phyloP scores from a whole-genome alignment of 1,139 yeast genomes.

The Magnusiomyces ingens region DNA sequence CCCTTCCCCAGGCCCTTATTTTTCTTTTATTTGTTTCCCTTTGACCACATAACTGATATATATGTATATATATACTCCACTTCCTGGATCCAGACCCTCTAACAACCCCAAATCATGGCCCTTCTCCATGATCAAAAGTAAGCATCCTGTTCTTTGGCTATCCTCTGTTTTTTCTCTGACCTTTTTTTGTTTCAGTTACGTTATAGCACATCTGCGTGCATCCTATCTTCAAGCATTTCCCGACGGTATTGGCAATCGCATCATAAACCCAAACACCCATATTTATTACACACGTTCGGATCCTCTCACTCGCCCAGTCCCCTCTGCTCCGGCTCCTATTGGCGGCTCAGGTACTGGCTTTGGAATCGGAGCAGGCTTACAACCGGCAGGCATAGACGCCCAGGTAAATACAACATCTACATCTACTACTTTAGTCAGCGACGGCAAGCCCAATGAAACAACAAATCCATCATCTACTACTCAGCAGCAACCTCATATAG shows the following conservation, averaged over 20 bases:
- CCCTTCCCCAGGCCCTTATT: no score
- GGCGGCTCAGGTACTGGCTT: not conserved
- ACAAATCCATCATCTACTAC: not conserved
- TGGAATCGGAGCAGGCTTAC: not conserved
- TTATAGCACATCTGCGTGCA: conserved; percentile 30
- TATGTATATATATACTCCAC: no score
- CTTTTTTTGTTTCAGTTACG: conserved; percentile 21
- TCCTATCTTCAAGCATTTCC: conserved; percentile 29
- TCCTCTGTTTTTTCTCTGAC: not conserved
- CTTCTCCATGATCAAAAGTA: conserved; percentile 28
- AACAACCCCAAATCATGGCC: conserved; percentile 21
- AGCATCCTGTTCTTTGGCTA: conserved; percentile 7
- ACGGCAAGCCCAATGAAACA: no score
- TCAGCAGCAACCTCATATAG: not conserved
- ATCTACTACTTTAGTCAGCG: not conserved
- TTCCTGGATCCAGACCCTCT: not conserved
- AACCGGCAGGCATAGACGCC: not conserved
- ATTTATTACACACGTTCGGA: conserved; percentile 28
- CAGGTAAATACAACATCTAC: conserved; percentile 11
- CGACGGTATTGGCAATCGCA: conserved; percentile 32
- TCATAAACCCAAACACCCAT: conserved; percentile 23
- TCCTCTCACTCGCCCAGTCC: conserved; percentile 13
- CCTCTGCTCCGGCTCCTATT: not conserved
- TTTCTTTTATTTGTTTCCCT: no score
- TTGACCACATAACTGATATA: no score